Evolutionary conservation across 2,329 filamentous ascomycete species (phyloP).

Genomic region (Aulographum hederae): DNA sequence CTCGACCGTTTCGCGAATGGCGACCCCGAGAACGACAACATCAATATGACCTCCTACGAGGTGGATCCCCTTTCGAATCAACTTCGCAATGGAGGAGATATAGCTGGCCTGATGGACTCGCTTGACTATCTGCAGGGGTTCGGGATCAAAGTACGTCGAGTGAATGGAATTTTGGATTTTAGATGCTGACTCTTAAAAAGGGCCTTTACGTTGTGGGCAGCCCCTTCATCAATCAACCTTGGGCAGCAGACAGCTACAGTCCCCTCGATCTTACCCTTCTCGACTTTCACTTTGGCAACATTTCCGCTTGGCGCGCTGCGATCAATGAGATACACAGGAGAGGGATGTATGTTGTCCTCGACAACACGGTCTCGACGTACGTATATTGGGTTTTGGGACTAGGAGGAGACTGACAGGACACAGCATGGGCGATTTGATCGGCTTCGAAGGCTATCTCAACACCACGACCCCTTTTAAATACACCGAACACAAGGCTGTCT

Average conservation of each 20-base stretch:
- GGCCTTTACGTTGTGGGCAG: constrained; percentile 42
- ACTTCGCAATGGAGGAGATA: constrained; percentile 42
- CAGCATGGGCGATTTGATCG: constrained; percentile 40
- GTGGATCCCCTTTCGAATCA: constrained; percentile 40
- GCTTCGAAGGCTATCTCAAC: constrained; percentile 41
- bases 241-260: constrained; percentile 40
- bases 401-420: constrained; percentile 5
- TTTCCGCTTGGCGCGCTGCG: constrained; percentile 35
- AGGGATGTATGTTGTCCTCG: constrained; percentile 45
- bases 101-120: constrained; percentile 36
- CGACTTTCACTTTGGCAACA: constrained; percentile 40
- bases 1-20: constrained; percentile 36
- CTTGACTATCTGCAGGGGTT: constrained; percentile 45
- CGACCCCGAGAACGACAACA: constrained; percentile 42
- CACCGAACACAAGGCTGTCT: constrained; percentile 36
- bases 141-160: constrained; percentile 33
- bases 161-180: neutral
- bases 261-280: constrained; percentile 39
- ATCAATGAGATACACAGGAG: constrained; percentile 38
- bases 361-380: constrained; percentile 44
- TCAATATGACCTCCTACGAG: constrained; percentile 39
- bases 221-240: constrained; percentile 42
- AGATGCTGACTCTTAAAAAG: constrained; percentile 12
- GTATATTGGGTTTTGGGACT: constrained; percentile 8
- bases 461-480: constrained; percentile 33